Evolutionary conservation across 768 basidiomycete species (phyloP), one percentile per base, ranked within the genome.

Genomic region (Pleurotus pulmonarius): DNA sequence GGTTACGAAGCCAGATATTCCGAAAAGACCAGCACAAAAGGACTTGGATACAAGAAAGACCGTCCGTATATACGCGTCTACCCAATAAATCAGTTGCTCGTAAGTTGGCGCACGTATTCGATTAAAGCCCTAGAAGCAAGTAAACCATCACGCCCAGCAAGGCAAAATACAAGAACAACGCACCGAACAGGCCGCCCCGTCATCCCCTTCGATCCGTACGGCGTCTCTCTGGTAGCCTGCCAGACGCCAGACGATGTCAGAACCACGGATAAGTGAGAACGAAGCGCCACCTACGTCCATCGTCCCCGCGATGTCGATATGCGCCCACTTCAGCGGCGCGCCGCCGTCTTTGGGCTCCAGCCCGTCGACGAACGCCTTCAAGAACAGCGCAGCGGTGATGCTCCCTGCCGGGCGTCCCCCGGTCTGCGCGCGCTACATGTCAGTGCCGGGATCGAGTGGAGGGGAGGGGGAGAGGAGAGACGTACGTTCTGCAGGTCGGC

Each of bases 321-420:
- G 93, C 0, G 92, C 93, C 91, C 92, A 95, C 59, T 83, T 82
- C 61, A 92, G 70, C 11, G 72, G 67, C 25, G 76, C 77, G 56
- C 77, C 64, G 44, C 82, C 85, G 11, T 83, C 78, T 63, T 81
- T 79, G 1, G 78, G 73, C 64, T 90, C 87, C 56, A 86, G 82
- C 3, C 89, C 90, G 22, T 88, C 79, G 1, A 88, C 88, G 61
- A 92, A 92, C 2, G 85, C 78, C 72, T 91, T 90, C 56, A 95
- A 75, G 85, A 95, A 95, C 16, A 93, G 73, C 2, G 92, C 92
- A 2, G 92, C 93, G 1, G 92, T 94, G 71, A 82, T 85, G 54
- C 83, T 75, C 37, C 91, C 92, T 7, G 73, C 92, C 41, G 81
- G 74, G 20, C 71, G 77, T n/a, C 91, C 92, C 46, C 92, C 90